Percentiles rank a stretch among this genome's conserved stretches.
phyloP scores from a whole-genome alignment of 108 stramenopile genomes.

The Cyclotella distinguenda region DNA sequence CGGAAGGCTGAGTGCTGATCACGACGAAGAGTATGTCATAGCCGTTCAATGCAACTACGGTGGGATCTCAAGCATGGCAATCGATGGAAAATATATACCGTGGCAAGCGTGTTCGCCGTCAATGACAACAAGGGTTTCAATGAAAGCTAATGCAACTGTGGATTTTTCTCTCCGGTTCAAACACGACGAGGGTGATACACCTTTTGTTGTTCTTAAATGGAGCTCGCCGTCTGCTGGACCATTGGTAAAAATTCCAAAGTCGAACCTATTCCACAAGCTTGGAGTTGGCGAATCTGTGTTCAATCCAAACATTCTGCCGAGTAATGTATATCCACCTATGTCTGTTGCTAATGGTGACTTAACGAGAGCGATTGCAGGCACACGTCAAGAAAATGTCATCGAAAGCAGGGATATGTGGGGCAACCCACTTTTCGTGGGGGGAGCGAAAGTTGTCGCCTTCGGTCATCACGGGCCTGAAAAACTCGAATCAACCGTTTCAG shows the following conservation, averaged over 20 bases:
- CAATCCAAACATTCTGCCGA: conserved; percentile 14
- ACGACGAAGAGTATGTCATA: conserved; percentile 19
- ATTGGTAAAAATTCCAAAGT: conserved; percentile 9
- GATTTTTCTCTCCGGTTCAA: conserved; percentile 23
- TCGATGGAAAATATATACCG: conserved; percentile 9
- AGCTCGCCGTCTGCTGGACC: not conserved
- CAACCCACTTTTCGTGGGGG: not conserved
- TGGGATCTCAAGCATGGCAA: conserved; percentile 9
- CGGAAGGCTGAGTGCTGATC: conserved; percentile 11
- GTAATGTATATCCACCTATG: conserved; percentile 1
- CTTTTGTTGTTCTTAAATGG: conserved; percentile 17
- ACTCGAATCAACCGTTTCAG: not conserved
- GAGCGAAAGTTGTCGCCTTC: not conserved
- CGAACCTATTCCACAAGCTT: conserved; percentile 6
- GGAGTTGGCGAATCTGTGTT: not conserved
- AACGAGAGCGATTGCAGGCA: conserved; percentile 11
- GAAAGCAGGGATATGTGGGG: conserved; percentile 18
- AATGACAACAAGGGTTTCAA: not conserved
- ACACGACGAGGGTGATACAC: conserved; percentile 1
- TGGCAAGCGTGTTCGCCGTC: conserved; percentile 25
- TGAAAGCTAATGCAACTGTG: conserved; percentile 14
- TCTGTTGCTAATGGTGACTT: conserved; percentile 25
- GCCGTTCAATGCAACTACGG: conserved; percentile 13
- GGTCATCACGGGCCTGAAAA: not conserved
- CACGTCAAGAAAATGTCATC: conserved; percentile 17